Evolutionary conservation across 805 yeast species (phyloP), one percentile per base, ranked within the genome.

Genomic region (Lipomyces lipofer): DNA sequence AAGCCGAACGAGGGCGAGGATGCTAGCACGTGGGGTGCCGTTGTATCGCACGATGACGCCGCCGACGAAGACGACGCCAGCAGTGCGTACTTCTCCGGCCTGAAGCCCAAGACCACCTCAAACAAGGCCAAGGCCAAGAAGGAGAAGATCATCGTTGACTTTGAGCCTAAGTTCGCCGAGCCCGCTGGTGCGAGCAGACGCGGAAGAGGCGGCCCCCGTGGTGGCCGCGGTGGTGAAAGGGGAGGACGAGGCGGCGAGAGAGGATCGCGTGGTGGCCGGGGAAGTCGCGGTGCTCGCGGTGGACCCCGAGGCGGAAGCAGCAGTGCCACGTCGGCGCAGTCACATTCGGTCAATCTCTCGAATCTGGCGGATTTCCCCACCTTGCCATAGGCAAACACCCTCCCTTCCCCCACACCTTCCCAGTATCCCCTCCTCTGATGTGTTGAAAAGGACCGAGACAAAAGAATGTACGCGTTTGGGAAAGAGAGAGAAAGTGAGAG

Each of bases 141-240:
- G 83, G 86, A 86, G 74, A 89, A 89, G 85, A 79, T 76, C 69
- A 75, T 78, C 71, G 78, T 90, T 70, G 92, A 88, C 63, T 77
- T 88, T 66, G 83, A 83, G 46, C 62, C 57, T 10, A 40, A 49
- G 45, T 58, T 56, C 49, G 54, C 61, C 15, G 54, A 63, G 19
- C 59, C 59, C 22, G 19, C 36, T 32, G 42, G 42, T 30, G 38
- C 45, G 17, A 13, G 54, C 35, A 43, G 58, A 15, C 47, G 47
- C 22, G 36, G 49, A n/a, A 12, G 57, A 9, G 57, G 57, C 33
- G 52, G 54, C 33, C 43, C 42, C 10, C 51, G 61, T 19, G 61
- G 59, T 17, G 52, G 56, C 4, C 57, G 60, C 24, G 62, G 56
- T 7, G 48, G 51, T 6, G 40, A 36, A n/a, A 12, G 40, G 21